phyloP scores from a whole-genome alignment of 139 green algal species.

The Closterium sp. region DNA sequence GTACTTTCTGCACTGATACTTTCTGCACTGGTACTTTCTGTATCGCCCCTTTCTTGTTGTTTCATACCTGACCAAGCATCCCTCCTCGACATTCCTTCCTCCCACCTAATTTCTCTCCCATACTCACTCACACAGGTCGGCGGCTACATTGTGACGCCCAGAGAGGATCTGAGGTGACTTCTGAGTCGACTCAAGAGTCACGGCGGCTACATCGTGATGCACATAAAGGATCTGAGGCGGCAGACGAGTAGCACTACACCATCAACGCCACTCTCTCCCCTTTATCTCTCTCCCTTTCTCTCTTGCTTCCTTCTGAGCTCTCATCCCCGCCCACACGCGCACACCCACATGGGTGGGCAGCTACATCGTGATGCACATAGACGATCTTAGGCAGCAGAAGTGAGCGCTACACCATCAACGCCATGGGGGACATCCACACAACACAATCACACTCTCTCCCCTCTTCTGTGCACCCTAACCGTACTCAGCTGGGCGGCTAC shows the following conservation, averaged over 20 bases:
- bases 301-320: neutral
- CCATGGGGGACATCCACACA: no score
- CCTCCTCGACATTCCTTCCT: neutral
- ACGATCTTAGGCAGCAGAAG: constrained; percentile 41
- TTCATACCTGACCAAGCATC: no score
- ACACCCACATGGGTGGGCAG: constrained; percentile 15
- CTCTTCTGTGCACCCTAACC: no score
- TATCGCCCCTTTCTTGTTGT: no score
- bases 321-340: neutral
- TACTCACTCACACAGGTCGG: neutral
- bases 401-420: constrained; percentile 42
- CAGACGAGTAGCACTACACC: no score
- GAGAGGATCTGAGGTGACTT: no score
- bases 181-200: no score
- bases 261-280: neutral
- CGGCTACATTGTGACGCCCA: constrained; percentile 36
- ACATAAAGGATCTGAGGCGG: neutral
- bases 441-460: neutral
- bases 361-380: constrained; percentile 42
- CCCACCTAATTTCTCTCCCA: neutral
- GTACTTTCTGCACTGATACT: no score
- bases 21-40: no score
- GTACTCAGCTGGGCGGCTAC: constrained; percentile 31
- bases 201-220: constrained; percentile 42
- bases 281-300: neutral